Base-by-base conservation (phyloP, 73 alveolate genomes). In the Paramecium tetraurelia region DNA sequence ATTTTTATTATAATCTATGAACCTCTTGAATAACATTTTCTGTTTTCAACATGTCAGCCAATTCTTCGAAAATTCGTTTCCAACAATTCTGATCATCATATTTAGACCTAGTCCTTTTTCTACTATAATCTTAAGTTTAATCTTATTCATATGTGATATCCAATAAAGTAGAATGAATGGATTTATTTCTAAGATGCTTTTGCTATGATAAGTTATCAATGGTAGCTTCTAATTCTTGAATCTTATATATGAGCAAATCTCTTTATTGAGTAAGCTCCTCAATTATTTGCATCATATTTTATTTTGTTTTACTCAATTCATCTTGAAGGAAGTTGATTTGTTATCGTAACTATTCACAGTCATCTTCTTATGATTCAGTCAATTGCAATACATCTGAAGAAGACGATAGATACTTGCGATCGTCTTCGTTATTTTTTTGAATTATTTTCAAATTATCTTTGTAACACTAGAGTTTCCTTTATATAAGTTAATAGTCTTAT, bases 381-480 rank as follows among this genome's bases (percentile, higher is more conserved):
- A 72, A 38, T 40, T 72, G 18, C 7, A 72, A 40, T 16, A 72
- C 59, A 72, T 72, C 86, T 16, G 59, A 72, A 29, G 86, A 72
- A 0, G 59, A 33, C 4, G 59, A 29, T 36, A 72, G 21, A 72
- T 72, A 36, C 59, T 38, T 72, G 18, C 86, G 22, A 72, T 72
- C 86, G n/a, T 72, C 86, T 72, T 72, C 86, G 59, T 72, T 72
- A 72, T 40, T 72, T 40, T 72, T 72, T 72, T 72, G 86, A 72
- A 72, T 40, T 40, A 72, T 36, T 72, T 72, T 72, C 59, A 72
- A 72, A 72, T 36, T 40, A 21, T 72, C 86, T 38, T 72, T 33
- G 46, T 72, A 72, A 36, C 86, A 33, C 40, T 72, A 72, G 10
- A 72, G 59, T 18, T 72, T 72, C 18, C 59, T 72, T 18, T 72